These are phyloP conservation scores for Tolypocladium guangdongense DNA, from an alignment of 2,329 filamentous ascomycete species.

Conservation along the genomic window DNA sequence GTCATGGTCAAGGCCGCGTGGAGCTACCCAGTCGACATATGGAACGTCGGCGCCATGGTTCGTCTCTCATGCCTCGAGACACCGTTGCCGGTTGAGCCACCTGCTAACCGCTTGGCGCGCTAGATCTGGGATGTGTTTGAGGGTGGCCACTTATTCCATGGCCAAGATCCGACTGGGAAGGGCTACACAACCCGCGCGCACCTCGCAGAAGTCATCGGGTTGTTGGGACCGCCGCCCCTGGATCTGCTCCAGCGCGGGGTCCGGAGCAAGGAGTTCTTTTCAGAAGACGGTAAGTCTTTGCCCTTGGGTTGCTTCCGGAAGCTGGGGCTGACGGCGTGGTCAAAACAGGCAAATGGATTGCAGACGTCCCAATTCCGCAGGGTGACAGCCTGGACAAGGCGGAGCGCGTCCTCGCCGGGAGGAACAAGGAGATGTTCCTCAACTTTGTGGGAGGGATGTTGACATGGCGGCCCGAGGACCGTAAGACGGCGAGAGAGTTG, in stretches of 20 bases:
- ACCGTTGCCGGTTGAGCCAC: too few species aligned
- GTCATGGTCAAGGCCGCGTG: constrained; percentile 35
- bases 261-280: constrained; percentile 26
- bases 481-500: constrained; percentile 17
- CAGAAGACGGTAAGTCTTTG: constrained; percentile 17
- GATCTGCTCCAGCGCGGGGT: constrained; percentile 20
- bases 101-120: background rate
- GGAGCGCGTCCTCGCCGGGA: constrained; percentile 24
- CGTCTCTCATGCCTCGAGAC: background rate
- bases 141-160: constrained; percentile 30
- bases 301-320: background rate
- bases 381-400: constrained; percentile 20
- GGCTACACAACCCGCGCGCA: constrained; percentile 32
- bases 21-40: constrained; percentile 38
- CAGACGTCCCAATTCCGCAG: constrained; percentile 10
- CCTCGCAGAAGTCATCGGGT: constrained; percentile 34
- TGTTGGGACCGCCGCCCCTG: constrained; percentile 31
- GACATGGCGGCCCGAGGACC: constrained; percentile 21
- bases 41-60: constrained; percentile 41
- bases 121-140: constrained; percentile 40
- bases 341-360: constrained; percentile 15
- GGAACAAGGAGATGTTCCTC: constrained; percentile 19
- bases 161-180: constrained; percentile 24
- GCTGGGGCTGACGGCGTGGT: background rate
- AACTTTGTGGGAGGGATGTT: constrained; percentile 25